Evolutionary conservation across 257 asterid genomes (phyloP).

Genomic region (Craterostigma plantagineum): DNA sequence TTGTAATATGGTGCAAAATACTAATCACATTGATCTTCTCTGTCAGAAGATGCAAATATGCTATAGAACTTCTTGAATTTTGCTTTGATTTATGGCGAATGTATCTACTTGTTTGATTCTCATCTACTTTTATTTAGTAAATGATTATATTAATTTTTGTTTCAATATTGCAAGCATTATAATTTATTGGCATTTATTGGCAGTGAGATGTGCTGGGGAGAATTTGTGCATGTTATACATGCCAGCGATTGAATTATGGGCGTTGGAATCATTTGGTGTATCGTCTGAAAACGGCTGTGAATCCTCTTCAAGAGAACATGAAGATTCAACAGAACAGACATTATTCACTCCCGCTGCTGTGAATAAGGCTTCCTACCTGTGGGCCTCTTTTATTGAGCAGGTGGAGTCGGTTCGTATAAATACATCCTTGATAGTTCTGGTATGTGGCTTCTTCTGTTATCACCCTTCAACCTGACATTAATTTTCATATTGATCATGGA

Average conservation of each 20-base stretch:
- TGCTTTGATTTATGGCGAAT: too few relatives aligned
- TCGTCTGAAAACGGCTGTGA: slow-evolving; percentile 19
- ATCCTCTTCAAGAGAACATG: slow-evolving; percentile 15
- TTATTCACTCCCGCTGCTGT: slow-evolving; percentile 17
- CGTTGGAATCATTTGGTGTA: slow-evolving; percentile 34
- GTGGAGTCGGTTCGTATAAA: slow-evolving; percentile 55
- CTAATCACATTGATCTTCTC: background rate
- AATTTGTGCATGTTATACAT: slow-evolving; percentile 52
- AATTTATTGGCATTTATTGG: slow-evolving; percentile 18
- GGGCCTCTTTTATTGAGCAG: slow-evolving; percentile 81
- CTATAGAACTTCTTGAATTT: too few relatives aligned
- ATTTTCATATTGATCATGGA: too few relatives aligned
- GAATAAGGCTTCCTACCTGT: slow-evolving; percentile 46
- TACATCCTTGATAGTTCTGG: slow-evolving; percentile 75
- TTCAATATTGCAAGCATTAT: slow-evolving; percentile 7
- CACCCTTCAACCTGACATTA: background rate
- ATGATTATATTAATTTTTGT: background rate
- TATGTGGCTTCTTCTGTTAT: slow-evolving; percentile 13
- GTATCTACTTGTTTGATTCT: background rate
- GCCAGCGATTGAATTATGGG: slow-evolving; percentile 96
- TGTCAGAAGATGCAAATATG: background rate
- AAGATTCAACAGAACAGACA: slow-evolving; percentile 13
- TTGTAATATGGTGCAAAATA: too few relatives aligned
- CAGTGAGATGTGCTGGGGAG: slow-evolving; percentile 75
- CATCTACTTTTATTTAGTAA: background rate